Conservation (phyloP, 2,329 filamentous ascomycete genomes). For the Paecilomyces formosus region DNA sequence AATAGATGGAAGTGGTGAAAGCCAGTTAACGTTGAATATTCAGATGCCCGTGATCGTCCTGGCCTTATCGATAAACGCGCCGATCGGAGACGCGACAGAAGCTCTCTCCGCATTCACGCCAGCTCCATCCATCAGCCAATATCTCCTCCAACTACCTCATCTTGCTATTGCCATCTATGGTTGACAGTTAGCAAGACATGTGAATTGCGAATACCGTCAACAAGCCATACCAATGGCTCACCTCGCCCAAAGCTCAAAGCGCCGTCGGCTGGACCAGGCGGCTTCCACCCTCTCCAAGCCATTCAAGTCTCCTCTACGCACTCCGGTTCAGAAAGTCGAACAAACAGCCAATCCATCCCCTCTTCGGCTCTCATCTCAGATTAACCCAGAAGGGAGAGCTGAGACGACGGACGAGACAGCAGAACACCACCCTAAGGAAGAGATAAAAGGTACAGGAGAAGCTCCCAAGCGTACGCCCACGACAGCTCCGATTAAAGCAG, state of each 20-base stretch:
- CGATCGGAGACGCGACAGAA: background rate
- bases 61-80: conserved; percentile 12
- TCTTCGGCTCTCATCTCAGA: background rate
- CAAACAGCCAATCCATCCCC: background rate
- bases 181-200: background rate
- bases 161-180: background rate
- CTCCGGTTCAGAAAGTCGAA: conserved; percentile 19
- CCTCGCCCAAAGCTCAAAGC: conserved; percentile 43
- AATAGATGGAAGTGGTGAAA: background rate
- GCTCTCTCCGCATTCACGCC: background rate
- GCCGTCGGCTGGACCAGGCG: conserved; percentile 54
- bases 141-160: background rate
- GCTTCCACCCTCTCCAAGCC: conserved; percentile 58
- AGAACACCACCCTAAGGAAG: conserved; percentile 1
- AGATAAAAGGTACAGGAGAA: background rate
- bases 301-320: conserved; percentile 63
- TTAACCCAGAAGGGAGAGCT: background rate
- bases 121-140: background rate
- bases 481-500: conserved; percentile 2
- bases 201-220: background rate
- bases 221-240: conserved; percentile 9
- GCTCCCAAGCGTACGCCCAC: background rate
- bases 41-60: conserved; percentile 3
- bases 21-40: background rate
- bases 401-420: background rate